Base-by-base conservation (phyloP, 768 basidiomycete genomes). In the Xerocomus spinulosus region DNA sequence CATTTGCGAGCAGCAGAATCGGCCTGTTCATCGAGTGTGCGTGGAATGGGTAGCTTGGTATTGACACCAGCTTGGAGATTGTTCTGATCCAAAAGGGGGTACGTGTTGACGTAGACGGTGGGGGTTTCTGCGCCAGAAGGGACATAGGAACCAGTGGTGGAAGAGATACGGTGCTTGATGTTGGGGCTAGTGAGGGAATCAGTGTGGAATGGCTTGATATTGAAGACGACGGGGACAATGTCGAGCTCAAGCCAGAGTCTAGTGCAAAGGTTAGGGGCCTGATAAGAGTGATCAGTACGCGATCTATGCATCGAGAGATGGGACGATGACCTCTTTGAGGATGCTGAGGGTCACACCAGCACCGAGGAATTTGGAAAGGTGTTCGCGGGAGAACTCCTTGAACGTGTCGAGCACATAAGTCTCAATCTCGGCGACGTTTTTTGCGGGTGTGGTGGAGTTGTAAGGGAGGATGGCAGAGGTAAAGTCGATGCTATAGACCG, bases 1-100 rank as follows among this genome's bases (percentile, higher is more conserved):
- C 81, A 83, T 64, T 92, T 92, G 62, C 89, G 84, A 28, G 83
- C 89, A 5, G 87, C 89, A 30, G 87, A 88, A 59, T 92, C 89
- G 24, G 87, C 85, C 66, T 91, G 89, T 58, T 91, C 87, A 53
- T 88, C 87, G 15, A 89, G 70, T 15, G 85, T 88, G 52, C 87
- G 83, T 4, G 78, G 77, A 46, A 89, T 84, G 21, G 87, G 87
- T 15, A 90, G 72, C 50, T 76, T 81, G 26, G 74, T 79, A 21
- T 72, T 65, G 30, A 80, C 71, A 24, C 74, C 76, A 3, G 73
- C 63, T 46, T 78, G 51, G 66, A 69, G 49, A 64, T 65, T 65
- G 70, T 55, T 60, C 21, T 58, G 61, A 43, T 60, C 73, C 36
- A 70, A 55, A 50, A 84, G 56, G 50, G 80, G 79, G n/a, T 73